Base-by-base conservation (phyloP, 345 rosid genomes). In the Populus euphratica region DNA sequence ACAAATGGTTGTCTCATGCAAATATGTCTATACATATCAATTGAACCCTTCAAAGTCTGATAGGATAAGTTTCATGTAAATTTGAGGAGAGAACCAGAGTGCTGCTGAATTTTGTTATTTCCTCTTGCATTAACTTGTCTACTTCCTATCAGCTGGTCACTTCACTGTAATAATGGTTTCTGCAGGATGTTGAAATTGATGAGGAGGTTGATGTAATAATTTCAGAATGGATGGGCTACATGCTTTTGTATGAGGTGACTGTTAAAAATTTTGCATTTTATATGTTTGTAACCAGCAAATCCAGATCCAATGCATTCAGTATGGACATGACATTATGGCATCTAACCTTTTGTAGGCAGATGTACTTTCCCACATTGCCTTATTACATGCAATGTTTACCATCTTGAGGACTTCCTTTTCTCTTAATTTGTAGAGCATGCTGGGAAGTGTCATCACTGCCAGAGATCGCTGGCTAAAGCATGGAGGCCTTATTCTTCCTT, bases 151-250 rank as follows among this genome's bases (percentile, higher is more conserved):
- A 64, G 23, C 36, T 70, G 73, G 73, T 39, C 70, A 72, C 49
- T 38, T 80, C 23, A 56, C 29, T 61, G 12, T 62, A 13, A 27
- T 41, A 18, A 52, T 50, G 10, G 77, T 74, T 76, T 75, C 59
- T 82, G 77, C 88, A 96, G 99, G 99, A 96, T 89, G 96, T 96
- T 84, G 92, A 92, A 83, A 93, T 93, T 76, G 86, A 90, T 41
- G 98, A 96, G 88, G 92, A 90, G 81, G 99, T 96, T 80, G 99
- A 96, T 85, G 96, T 92, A 74, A 93, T 96, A 78, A 86, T 96
- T 71, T 96, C 99, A 31, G 97, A 96, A 77, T 96, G 99, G 99
- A 96, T 96, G 99, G 99, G 99, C 70, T 93, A 92, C 89, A 89
- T 93, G 99, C 98, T 96, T 86, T 83, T 96, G 73, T 93, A 92